Percentiles rank a stretch among this genome's conserved stretches.
Evolutionary conservation across 768 basidiomycete genomes (phyloP).

Genomic region (Hygrophorus pudorinus): DNA sequence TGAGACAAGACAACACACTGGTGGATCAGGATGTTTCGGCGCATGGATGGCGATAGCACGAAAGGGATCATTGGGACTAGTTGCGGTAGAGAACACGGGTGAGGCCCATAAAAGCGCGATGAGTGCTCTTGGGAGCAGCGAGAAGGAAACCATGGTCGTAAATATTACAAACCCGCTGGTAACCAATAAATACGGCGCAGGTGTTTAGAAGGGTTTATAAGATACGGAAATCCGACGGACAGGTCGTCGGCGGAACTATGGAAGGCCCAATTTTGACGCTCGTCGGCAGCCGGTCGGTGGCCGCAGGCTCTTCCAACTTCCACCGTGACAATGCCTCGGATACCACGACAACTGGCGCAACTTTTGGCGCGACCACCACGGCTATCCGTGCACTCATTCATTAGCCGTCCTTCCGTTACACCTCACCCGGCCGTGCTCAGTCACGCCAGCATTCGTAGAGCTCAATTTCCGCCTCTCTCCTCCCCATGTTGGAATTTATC

Average conservation of each 20-base stretch:
- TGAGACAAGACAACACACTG: constrained; percentile 62
- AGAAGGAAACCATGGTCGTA: not conserved
- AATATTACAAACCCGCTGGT: not conserved
- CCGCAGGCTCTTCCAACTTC: too few relatives aligned
- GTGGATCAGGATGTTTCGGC: constrained; percentile 41
- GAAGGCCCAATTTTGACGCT: too few relatives aligned
- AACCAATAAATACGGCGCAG: too few relatives aligned
- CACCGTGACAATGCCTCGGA: constrained; percentile 1
- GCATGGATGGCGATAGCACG: constrained; percentile 40
- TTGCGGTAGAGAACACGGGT: constrained; percentile 23
- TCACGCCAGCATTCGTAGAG: not conserved
- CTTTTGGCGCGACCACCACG: not conserved
- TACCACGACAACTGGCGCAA: constrained; percentile 1
- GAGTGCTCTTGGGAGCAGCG: constrained; percentile 21
- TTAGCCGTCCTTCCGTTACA: not conserved
- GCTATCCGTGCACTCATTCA: not conserved
- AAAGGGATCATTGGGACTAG: constrained; percentile 47
- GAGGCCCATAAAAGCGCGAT: constrained; percentile 28
- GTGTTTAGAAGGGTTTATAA: too few relatives aligned
- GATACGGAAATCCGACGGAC: too few relatives aligned
- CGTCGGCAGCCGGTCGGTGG: too few relatives aligned
- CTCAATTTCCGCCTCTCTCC: not conserved
- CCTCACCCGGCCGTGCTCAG: not conserved
- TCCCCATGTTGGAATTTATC: not conserved
- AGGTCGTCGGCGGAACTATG: too few relatives aligned